Evolutionary conservation across 139 green algal species (phyloP).

Genomic region (Diplosphaera chodatii): DNA sequence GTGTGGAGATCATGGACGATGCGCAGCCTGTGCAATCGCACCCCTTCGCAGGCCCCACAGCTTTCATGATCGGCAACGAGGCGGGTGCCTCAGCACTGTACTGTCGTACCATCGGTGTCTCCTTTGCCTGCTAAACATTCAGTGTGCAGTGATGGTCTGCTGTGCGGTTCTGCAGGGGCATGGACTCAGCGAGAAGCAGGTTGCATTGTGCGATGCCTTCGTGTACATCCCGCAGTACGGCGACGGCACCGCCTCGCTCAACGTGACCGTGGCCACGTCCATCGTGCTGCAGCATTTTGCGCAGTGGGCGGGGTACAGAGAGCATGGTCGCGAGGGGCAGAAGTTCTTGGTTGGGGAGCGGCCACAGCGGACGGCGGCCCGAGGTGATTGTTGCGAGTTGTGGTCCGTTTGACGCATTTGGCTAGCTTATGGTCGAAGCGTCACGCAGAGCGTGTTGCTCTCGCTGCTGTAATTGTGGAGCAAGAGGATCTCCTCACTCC

Average conservation of each 20-base stretch:
- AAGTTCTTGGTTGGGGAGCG: conserved; percentile 70
- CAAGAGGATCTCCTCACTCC: no score
- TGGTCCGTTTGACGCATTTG: no score
- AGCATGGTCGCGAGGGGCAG: conserved; percentile 53
- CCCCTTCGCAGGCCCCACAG: conserved; percentile 72
- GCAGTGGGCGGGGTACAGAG: conserved; percentile 67
- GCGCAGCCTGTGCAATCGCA: conserved; percentile 64
- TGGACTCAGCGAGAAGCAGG: conserved; percentile 73
- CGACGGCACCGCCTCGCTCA: conserved; percentile 84
- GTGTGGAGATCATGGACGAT: conserved; percentile 79
- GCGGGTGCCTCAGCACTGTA: no score
- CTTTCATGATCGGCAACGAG: conserved; percentile 93
- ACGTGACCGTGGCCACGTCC: conserved; percentile 84
- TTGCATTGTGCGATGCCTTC: conserved; percentile 80
- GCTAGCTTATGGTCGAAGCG: no score
- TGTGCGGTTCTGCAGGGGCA: conserved; percentile 78
- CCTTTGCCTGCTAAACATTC: no score
- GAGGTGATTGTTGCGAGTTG: no score
- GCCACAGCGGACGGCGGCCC: conserved; percentile 24
- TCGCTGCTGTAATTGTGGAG: no score
- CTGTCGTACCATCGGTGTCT: no score
- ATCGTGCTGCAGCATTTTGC: conserved; percentile 96
- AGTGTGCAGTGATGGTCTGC: no score
- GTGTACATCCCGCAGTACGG: conserved; percentile 92
- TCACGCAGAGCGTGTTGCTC: no score